Base-by-base conservation (phyloP, 108 stramenopile species). In the Skeletonema grethae region DNA sequence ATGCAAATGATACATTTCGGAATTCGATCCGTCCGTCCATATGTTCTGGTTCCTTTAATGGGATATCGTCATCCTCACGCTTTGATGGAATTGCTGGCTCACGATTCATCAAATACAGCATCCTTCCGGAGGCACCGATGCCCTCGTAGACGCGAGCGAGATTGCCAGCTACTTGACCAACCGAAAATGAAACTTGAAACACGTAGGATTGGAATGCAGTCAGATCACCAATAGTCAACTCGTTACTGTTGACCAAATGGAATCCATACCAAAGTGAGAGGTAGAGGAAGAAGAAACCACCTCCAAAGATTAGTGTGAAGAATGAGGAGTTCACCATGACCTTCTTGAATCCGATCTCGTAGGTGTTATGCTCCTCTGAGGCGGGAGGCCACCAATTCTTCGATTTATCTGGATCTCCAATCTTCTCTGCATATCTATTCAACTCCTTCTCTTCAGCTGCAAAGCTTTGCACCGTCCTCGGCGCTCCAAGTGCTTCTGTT, bases 401-500 rank as follows among this genome's bases (percentile, higher is more conserved):
- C 39, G 60, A 67, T 5, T 58, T 59, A 24, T 79, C 86, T 12
- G 87, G 87, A 84, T 88, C 65, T 9, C 90, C 86, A 68, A 87
- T 83, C 46, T 75, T 69, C 34, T 73, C 61, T 5, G 29, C 38
- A 80, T 85, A 95, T 24, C 87, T 72, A 13, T 25, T 61, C 8
- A 53, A 24, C 77, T 93, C 90, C 29, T 76, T 74, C 9, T 67
- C 45, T 77, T 95, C 95, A 0, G 87, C 88, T 10, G 82, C 87
- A 84, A 95, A 95, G 18, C 85, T 77, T 48, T 91, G 90, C 2
- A 92, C 90, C n/a, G 88, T 91, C 25, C 95, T 72, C 70, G 90
- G 86, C 36, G 70, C 75, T 15, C 86, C 80, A 25, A 95, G 66
- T 6, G 85, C 85, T 73, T 95, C 90, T 22, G 90, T 88, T 1